phyloP scores from a whole-genome alignment of 257 asterid species.

The Solanum stenotomum region DNA sequence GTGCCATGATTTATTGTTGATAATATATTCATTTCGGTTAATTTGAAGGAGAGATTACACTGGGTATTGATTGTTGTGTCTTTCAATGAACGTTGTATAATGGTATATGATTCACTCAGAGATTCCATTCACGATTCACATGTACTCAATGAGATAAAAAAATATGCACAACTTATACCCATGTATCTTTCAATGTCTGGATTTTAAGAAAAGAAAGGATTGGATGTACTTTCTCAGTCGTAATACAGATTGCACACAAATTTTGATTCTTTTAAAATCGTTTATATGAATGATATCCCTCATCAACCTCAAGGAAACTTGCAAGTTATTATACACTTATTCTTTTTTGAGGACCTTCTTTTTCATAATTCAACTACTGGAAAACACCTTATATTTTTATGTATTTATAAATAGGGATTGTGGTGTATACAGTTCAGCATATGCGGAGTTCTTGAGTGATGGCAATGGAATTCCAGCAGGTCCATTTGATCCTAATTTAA shows the following conservation, averaged over 20 bases:
- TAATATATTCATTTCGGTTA: no score
- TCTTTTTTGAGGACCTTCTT: no score
- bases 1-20: background rate
- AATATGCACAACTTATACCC: background rate
- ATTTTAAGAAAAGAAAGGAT: background rate
- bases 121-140: background rate
- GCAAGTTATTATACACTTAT: background rate
- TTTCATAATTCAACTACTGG: background rate
- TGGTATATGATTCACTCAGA: background rate
- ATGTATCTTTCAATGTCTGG: no score
- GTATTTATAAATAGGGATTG: background rate
- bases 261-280: background rate
- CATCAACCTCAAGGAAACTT: background rate
- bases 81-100: background rate
- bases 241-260: background rate
- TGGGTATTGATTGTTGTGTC: no score
- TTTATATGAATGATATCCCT: background rate
- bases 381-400: background rate
- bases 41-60: background rate
- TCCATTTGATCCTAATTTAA: background rate
- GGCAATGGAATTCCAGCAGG: no score
- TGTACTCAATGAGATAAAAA: background rate
- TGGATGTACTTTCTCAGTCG: no score
- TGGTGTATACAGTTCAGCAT: background rate
- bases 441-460: background rate